Conservation (phyloP, 352 stramenopile species). For the Globisporangium echinulatum region DNA sequence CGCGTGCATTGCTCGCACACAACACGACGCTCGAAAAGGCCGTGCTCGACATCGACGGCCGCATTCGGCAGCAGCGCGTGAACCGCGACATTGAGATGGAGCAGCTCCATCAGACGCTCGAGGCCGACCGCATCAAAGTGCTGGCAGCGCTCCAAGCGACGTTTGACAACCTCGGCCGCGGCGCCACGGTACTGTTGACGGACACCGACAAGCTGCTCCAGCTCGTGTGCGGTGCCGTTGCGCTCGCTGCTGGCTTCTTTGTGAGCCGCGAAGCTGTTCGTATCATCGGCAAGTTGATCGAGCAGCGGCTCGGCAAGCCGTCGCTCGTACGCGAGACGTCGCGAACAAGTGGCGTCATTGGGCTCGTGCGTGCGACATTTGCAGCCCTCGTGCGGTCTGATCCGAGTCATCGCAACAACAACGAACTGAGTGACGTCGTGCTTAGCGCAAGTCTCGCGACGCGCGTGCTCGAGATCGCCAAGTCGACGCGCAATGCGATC, state of each 20-base stretch:
- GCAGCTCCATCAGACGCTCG: conserved; percentile 47
- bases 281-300: conserved; percentile 48
- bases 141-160: conserved; percentile 57
- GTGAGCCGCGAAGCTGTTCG: conserved; percentile 55
- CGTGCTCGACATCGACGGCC: conserved; percentile 50
- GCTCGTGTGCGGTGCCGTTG: conserved; percentile 53
- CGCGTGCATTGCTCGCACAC: conserved; percentile 39
- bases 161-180: conserved; percentile 67
- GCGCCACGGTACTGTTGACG: conserved; percentile 37
- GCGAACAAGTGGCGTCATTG: conserved; percentile 34
- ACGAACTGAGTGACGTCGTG: conserved; percentile 59
- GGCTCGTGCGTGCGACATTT: conserved; percentile 21
- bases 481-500: conserved; percentile 53
- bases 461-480: conserved; percentile 53
- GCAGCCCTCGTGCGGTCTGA: no score
- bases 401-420: conserved; percentile 17
- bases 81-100: conserved; percentile 74
- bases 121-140: conserved; percentile 58
- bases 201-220: conserved; percentile 57
- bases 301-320: conserved; percentile 62
- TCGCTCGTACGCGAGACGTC: conserved; percentile 70
- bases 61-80: conserved; percentile 59
- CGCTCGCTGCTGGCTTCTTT: conserved; percentile 50
- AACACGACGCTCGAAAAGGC: conserved; percentile 63
- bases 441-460: conserved; percentile 46